Base-by-base conservation (phyloP, 352 stramenopile species). In the Plasmopara muralis region DNA sequence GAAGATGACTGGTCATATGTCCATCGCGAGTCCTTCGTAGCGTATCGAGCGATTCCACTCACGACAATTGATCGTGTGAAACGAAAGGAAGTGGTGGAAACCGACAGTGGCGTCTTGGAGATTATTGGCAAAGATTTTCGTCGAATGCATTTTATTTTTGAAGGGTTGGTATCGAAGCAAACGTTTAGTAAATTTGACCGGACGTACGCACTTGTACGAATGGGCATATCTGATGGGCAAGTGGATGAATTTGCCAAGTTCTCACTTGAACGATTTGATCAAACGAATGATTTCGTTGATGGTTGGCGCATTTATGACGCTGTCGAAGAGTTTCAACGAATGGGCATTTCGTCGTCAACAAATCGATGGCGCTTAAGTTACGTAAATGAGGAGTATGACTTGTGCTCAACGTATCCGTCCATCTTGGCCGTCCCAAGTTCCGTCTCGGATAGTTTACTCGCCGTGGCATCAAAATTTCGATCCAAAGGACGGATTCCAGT, bases 71-170 rank as follows among this genome's bases (percentile, higher is more conserved):
- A 93, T 25, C 77, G 76, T 31, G 56, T 84, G 15, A 90, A 90
- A 60, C 64, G 77, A 38, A 86, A 89, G 29, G 77, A 91, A 39
- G 77, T 83, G 56, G 74, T 70, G 16, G 83, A 93, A 59, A 85
- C 64, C 0, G 80, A 93, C 47, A 86, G 61, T 31, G 82, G 83
- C 9, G 28, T 89, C 16, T 50, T 93, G 6, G 77, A 89, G 42
- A 50, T 93, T 33, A 61, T 87, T 9, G 84, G 78, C 52, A 93
- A 93, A 43, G 83, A 93, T 62, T 87, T 91, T 40, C 80, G 83
- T 4, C 80, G 77, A 33, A 55, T 89, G 7, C 80, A 89, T 47
- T 85, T 93, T 55, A 54, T 80, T 31, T 89, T 91, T 50, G 67
- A 77, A 43, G 78, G 80, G 2, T 63, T 93, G 13, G 77, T 93